Evolutionary conservation across 2,329 filamentous ascomycete genomes (phyloP).

Genomic region (Pezizomycotina sp.): DNA sequence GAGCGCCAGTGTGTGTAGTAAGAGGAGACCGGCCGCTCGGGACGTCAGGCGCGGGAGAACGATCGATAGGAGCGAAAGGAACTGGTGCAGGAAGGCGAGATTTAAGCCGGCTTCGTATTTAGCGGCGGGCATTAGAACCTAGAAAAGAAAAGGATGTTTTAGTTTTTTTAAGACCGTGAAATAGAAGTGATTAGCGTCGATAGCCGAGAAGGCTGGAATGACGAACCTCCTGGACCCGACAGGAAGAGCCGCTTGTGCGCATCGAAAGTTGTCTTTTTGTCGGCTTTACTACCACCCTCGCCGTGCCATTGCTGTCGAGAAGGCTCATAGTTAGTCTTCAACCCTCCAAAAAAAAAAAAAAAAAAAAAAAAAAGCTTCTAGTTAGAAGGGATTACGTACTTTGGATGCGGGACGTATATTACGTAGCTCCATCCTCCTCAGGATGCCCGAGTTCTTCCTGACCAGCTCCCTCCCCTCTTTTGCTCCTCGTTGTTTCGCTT

Average conservation of each 20-base stretch:
- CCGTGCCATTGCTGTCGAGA: slow-evolving; percentile 70
- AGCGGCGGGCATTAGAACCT: slow-evolving; percentile 58
- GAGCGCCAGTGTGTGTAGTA: slow-evolving; percentile 79
- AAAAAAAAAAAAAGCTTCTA: no score
- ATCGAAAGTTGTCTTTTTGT: slow-evolving; percentile 93
- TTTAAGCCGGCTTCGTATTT: slow-evolving; percentile 86
- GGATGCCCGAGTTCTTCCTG: slow-evolving; percentile 77
- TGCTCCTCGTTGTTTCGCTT: slow-evolving; percentile 64
- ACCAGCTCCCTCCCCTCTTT: slow-evolving; percentile 53
- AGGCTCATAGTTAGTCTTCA: slow-evolving; percentile 89
- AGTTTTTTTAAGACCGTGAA: no score
- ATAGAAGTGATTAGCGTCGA: no score
- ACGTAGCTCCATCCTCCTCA: slow-evolving; percentile 49
- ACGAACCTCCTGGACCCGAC: slow-evolving; percentile 58
- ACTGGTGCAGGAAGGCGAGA: slow-evolving; percentile 89
- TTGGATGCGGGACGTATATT: slow-evolving; percentile 12
- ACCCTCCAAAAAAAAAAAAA: no score
- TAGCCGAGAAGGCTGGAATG: not conserved
- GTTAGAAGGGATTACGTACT: slow-evolving; percentile 7
- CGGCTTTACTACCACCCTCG: slow-evolving; percentile 76
- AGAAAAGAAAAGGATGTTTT: slow-evolving; percentile 13
- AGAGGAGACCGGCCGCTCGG: slow-evolving; percentile 79
- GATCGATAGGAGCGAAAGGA: slow-evolving; percentile 87
- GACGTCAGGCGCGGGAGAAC: slow-evolving; percentile 93
- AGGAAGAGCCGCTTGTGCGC: slow-evolving; percentile 86